A percentile compares a stretch with the other conserved stretches of the same genome.
These are phyloP conservation scores for Helichrysum umbraculigerum DNA, from an alignment of 129 eudicot genomes.

Conservation along the genomic window DNA sequence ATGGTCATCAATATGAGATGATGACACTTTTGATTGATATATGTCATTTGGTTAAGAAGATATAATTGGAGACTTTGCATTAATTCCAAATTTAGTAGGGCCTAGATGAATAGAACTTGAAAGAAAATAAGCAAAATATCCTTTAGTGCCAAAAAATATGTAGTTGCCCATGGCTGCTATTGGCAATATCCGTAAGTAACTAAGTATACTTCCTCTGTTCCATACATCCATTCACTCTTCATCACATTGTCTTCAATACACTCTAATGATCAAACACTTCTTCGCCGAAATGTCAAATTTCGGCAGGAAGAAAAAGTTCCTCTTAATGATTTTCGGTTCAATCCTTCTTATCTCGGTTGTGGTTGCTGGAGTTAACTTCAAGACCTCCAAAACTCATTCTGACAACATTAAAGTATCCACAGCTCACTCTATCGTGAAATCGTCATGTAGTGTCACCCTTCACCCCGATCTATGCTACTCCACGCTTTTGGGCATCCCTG, in stretches of 20 bases:
- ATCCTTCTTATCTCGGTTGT: constrained; percentile 37
- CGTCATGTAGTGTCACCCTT: constrained; percentile 67
- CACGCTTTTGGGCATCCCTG: constrained; percentile 40
- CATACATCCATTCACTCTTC: background rate
- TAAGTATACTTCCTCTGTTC: no score
- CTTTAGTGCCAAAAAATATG: constrained; percentile 13
- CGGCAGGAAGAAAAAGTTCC: constrained; percentile 45
- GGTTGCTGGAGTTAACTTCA: constrained; percentile 44
- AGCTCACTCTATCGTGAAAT: constrained; percentile 50
- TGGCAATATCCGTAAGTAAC: no score
- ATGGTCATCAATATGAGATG: background rate
- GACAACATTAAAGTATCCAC: constrained; percentile 18
- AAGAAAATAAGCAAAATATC: background rate
- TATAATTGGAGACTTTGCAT: no score
- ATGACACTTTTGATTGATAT: background rate
- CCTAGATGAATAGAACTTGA: background rate
- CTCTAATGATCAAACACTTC: constrained; percentile 20
- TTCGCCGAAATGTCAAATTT: constrained; percentile 39
- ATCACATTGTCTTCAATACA: constrained; percentile 13
- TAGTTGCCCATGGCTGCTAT: no score
- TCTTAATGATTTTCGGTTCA: constrained; percentile 32
- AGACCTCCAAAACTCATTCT: background rate
- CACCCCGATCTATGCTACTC: constrained; percentile 82
- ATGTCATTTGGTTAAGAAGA: no score
- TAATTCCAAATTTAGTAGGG: constrained; percentile 3